Percentiles rank a stretch among this genome's conserved stretches.
Conservation (phyloP, 2,329 filamentous ascomycete genomes). For the Talaromyces sp. region DNA sequence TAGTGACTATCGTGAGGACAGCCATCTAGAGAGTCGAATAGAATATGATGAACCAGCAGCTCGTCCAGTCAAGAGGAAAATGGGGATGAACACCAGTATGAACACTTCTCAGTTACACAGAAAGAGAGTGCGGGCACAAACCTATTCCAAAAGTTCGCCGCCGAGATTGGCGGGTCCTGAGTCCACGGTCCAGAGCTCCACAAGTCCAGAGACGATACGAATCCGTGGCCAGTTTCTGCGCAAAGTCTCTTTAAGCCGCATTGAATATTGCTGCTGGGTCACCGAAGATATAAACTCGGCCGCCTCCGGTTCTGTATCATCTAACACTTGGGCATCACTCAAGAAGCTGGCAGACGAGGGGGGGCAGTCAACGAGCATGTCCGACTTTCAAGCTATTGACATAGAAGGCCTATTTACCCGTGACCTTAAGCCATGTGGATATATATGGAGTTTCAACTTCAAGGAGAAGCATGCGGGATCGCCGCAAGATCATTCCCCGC, state of each 20-base stretch:
- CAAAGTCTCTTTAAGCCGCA: constrained; percentile 3
- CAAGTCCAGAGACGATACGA: background rate
- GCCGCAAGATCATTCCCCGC: no score
- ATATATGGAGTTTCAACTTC: no score
- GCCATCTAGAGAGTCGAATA: no score
- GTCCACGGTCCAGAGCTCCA: background rate
- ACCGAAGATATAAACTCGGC: background rate
- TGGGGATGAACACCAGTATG: background rate
- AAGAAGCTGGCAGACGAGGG: background rate
- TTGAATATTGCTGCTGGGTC: background rate
- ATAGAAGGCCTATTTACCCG: no score
- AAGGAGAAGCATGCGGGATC: no score
- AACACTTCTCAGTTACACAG: background rate
- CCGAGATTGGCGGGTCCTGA: background rate
- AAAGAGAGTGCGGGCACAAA: background rate
- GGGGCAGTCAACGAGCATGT: no score
- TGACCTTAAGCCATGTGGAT: no score
- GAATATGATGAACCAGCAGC: no score
- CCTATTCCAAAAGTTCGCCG: background rate
- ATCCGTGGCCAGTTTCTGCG: background rate
- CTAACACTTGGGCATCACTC: background rate
- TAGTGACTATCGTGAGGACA: no score
- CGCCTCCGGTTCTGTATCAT: background rate
- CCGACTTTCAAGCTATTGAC: no score
- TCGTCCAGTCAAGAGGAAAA: background rate